phyloP scores from a whole-genome alignment of 2,329 filamentous ascomycete species.

The Nemania sp. region DNA sequence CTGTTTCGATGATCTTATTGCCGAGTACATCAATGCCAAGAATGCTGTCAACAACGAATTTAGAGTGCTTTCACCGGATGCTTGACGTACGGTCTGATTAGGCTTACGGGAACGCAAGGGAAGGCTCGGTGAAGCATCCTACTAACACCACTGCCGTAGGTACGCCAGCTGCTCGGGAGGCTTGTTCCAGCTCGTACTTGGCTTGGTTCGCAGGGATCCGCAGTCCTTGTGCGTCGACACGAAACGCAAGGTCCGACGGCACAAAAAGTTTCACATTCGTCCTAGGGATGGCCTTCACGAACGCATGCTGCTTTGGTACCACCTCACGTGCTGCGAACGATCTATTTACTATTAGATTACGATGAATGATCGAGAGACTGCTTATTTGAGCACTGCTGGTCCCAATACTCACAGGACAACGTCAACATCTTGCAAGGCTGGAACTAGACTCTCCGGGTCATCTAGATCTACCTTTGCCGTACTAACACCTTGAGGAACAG shows the following conservation, averaged over 20 bases:
- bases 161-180: constrained; percentile 31
- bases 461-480: constrained; percentile 27
- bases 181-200: constrained; percentile 33
- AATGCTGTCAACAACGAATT: constrained; percentile 19
- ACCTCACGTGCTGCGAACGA: constrained; percentile 35
- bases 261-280: constrained; percentile 37
- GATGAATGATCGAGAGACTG: not conserved
- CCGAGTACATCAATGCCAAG: constrained; percentile 27
- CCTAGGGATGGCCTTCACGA: constrained; percentile 34
- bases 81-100: not conserved
- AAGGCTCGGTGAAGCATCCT: constrained; percentile 36
- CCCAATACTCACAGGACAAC: constrained; percentile 29
- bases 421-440: constrained; percentile 31
- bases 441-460: constrained; percentile 25
- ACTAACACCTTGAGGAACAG: constrained; percentile 24
- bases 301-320: constrained; percentile 29
- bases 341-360: constrained; percentile 15
- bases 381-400: not conserved
- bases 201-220: constrained; percentile 30
- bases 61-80: not conserved
- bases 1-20: constrained; percentile 29
- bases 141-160: constrained; percentile 29
- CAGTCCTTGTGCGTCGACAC: constrained; percentile 31
- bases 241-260: constrained; percentile 35
- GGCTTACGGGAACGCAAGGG: constrained; percentile 30